These are phyloP conservation scores for Leptographium procerum DNA, from an alignment of 2,329 filamentous ascomycete genomes.

Conservation along the genomic window DNA sequence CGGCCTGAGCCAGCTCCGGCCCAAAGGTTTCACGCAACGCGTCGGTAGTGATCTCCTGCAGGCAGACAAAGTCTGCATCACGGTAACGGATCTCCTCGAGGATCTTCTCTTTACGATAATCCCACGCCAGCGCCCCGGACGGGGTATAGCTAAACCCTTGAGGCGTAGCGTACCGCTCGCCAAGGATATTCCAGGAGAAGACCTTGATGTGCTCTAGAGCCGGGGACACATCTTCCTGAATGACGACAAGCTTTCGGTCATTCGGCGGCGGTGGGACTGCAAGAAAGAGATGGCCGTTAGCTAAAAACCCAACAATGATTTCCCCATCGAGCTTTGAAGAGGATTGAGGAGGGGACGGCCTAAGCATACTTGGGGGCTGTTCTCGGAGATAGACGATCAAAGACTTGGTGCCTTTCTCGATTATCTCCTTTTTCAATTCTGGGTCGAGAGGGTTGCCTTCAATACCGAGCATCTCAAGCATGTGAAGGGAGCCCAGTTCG, in stretches of 20 bases:
- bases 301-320: not conserved
- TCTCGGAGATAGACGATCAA: constrained; percentile 77
- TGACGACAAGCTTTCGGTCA: constrained; percentile 66
- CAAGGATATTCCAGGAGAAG: constrained; percentile 90
- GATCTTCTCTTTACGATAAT: constrained; percentile 73
- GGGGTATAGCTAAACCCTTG: constrained; percentile 86
- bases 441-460: constrained; percentile 80
- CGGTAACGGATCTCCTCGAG: constrained; percentile 68
- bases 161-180: constrained; percentile 81
- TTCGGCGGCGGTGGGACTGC: constrained; percentile 62
- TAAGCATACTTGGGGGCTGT: constrained; percentile 65
- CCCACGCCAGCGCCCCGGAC: constrained; percentile 70
- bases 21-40: constrained; percentile 88
- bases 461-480: constrained; percentile 79
- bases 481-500: constrained; percentile 80
- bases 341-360: not conserved
- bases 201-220: constrained; percentile 65
- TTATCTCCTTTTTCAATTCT: constrained; percentile 67
- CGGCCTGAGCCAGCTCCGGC: constrained; percentile 70
- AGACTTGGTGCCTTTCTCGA: constrained; percentile 77
- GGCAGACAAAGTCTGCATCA: constrained; percentile 78
- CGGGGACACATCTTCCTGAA: constrained; percentile 53
- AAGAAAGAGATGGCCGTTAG: not conserved
- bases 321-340: not conserved
- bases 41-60: constrained; percentile 89